These are phyloP conservation scores for Fallopia convolvulus DNA, from an alignment of 148 eudicot species.

Conservation along the genomic window DNA sequence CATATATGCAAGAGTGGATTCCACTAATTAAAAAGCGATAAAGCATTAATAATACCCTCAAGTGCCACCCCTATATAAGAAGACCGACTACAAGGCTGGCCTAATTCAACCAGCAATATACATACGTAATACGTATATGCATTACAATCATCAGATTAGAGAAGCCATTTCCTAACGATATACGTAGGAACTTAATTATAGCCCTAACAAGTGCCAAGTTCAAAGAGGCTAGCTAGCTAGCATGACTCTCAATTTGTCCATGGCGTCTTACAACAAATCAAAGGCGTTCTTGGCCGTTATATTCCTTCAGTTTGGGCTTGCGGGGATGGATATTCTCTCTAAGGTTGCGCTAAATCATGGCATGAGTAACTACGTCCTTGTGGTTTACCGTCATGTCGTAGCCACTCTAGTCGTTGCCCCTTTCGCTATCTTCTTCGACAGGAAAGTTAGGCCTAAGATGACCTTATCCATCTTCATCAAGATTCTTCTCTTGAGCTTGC, in stretches of 20 bases:
- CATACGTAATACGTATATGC: no score
- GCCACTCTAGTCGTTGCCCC: slow-evolving; percentile 44
- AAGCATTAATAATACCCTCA: neutral
- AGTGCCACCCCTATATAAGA: neutral
- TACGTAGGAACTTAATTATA: no score
- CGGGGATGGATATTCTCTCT: slow-evolving; percentile 40
- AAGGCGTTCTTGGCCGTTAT: neutral
- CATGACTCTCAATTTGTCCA: neutral
- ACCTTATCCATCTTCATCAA: slow-evolving; percentile 51
- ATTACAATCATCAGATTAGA: neutral
- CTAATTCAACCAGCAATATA: neutral
- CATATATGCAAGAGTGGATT: neutral
- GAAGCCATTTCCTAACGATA: neutral
- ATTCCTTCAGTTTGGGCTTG: slow-evolving; percentile 19
- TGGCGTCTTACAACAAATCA: neutral
- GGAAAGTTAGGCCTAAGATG: slow-evolving; percentile 81
- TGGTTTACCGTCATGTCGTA: slow-evolving; percentile 66
- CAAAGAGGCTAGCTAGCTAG: neutral
- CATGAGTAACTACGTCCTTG: slow-evolving; percentile 64
- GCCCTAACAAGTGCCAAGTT: neutral
- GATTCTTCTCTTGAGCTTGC: slow-evolving; percentile 50
- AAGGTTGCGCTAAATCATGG: slow-evolving; percentile 78
- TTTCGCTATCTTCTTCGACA: slow-evolving; percentile 29
- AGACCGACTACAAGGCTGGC: neutral
- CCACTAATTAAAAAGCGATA: neutral